These are phyloP conservation scores for Penicillium alfredii DNA, from an alignment of 495 filamentous ascomycete species.

Conservation along the genomic window DNA sequence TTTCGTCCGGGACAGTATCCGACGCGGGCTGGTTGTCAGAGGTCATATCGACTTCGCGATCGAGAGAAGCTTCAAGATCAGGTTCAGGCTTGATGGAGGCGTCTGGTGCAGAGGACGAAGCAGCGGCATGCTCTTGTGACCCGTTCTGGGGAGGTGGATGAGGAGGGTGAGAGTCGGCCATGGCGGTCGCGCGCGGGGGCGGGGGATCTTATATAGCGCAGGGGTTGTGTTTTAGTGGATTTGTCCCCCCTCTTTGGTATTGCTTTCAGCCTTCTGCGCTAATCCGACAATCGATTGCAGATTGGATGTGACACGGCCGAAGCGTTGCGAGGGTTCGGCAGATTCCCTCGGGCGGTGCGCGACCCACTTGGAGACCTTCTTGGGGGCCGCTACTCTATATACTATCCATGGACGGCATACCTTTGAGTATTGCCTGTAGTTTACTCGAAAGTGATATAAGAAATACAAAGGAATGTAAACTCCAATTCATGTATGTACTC, in stretches of 20 bases:
- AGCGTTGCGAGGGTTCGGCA: no score
- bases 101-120: conserved; percentile 14
- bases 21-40: conserved; percentile 16
- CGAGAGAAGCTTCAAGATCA: conserved; percentile 34
- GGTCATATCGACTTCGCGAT: conserved; percentile 43
- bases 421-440: no score
- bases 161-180: conserved; percentile 12
- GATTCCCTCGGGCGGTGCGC: conserved; percentile 8
- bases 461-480: no score
- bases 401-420: no score
- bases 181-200: no score
- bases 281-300: conserved; percentile 6
- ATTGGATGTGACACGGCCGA: no score
- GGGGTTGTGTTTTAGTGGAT: not conserved
- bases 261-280: no score
- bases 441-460: no score
- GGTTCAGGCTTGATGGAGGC: conserved; percentile 28
- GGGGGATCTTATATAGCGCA: no score
- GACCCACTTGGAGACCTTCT: no score
- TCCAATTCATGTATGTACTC: conserved; percentile 11
- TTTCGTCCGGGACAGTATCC: conserved; percentile 14
- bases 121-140: conserved; percentile 8
- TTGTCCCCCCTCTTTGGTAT: no score
- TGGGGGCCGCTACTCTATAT: not conserved
- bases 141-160: conserved; percentile 8